phyloP scores from a whole-genome alignment of 83 land plant genomes.

The Diphasiastrum complanatum region DNA sequence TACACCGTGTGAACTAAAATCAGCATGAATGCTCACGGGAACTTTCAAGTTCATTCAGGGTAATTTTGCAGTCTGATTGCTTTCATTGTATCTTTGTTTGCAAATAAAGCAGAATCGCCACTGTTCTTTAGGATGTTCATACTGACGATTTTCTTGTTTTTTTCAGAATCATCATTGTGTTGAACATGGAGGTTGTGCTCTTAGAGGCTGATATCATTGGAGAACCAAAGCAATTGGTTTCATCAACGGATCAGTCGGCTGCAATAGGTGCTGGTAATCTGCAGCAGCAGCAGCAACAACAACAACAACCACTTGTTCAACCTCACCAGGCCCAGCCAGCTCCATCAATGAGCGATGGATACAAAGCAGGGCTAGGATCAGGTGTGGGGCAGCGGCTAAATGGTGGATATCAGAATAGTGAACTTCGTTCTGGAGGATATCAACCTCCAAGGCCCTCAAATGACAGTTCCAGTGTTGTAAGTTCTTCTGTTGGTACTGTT shows the following conservation, averaged over 20 bases:
- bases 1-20: too few species aligned
- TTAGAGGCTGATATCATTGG: constrained; percentile 55
- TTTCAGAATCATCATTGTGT: constrained; percentile 70
- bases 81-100: too few species aligned
- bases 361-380: constrained; percentile 6
- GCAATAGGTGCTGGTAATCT: constrained; percentile 20
- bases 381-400: not conserved
- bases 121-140: too few species aligned
- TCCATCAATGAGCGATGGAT: not conserved
- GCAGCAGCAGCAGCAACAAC: constrained; percentile 21
- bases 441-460: not conserved
- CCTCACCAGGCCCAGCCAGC: constrained; percentile 2
- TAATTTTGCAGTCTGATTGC: too few species aligned
- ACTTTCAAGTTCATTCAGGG: too few species aligned
- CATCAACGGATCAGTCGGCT: not conserved
- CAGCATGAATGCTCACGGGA: too few species aligned
- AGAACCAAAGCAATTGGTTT: constrained; percentile 35
- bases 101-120: too few species aligned
- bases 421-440: not conserved
- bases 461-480: not conserved
- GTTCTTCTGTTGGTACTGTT: constrained; percentile 15
- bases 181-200: constrained; percentile 57
- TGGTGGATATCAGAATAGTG: constrained; percentile 15
- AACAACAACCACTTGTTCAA: constrained; percentile 3
- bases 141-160: not conserved